Evolutionary conservation across 257 asterid genomes (phyloP).

Genomic region (Plantago ovata): DNA sequence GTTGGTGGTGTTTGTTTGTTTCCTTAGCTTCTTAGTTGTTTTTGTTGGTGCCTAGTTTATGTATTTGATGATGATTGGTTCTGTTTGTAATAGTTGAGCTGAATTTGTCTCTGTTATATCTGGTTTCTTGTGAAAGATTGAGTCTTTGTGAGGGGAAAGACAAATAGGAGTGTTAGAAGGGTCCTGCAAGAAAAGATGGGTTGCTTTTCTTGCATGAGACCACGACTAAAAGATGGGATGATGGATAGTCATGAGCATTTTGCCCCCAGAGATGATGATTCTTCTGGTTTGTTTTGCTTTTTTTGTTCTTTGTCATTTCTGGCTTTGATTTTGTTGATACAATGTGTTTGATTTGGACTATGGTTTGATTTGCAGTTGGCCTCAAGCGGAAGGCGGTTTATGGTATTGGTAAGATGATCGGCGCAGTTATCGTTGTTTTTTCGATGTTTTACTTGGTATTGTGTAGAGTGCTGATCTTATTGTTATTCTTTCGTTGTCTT

Average conservation of each 20-base stretch:
- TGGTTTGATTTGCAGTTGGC: slow-evolving; percentile 30
- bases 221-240: slow-evolving; percentile 46
- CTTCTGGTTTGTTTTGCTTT: slow-evolving; percentile 35
- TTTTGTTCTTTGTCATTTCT: not conserved
- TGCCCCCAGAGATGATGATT: slow-evolving; percentile 37
- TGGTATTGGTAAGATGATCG: slow-evolving; percentile 33
- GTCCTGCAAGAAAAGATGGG: slow-evolving; percentile 38
- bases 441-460: not conserved
- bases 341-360: slow-evolving; percentile 14
- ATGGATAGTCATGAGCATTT: slow-evolving; percentile 54
- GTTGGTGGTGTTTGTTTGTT: slow-evolving; percentile 5
- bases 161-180: not conserved
- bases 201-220: slow-evolving; percentile 70
- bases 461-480: slow-evolving; percentile 9
- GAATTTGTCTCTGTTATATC: slow-evolving; percentile 20
- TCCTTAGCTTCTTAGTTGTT: not conserved
- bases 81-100: slow-evolving; percentile 21
- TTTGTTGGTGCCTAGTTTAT: slow-evolving; percentile 4
- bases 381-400: slow-evolving; percentile 33
- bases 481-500: not conserved
- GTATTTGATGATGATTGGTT: slow-evolving; percentile 10
- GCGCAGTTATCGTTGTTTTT: not conserved
- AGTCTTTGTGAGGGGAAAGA: not conserved
- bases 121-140: slow-evolving; percentile 16
- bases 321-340: slow-evolving; percentile 6